phyloP scores from a whole-genome alignment of 2,329 filamentous ascomycete genomes.

The Phialemonium atrogriseum region DNA sequence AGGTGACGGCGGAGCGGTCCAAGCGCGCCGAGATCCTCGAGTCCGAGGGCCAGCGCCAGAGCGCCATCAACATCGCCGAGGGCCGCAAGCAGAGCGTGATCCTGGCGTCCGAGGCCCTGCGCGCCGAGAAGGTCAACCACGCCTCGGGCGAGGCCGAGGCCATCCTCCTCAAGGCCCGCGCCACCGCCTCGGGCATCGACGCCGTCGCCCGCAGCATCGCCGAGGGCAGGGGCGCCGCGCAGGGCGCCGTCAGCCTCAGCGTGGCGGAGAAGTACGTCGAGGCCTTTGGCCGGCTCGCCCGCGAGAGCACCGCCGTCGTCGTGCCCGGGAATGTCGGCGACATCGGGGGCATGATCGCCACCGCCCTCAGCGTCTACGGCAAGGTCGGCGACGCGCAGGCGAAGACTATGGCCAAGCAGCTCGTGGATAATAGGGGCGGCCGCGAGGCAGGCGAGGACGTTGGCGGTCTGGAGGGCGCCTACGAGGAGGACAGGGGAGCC shows the following conservation, averaged over 20 bases:
- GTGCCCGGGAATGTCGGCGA: slow-evolving; percentile 96
- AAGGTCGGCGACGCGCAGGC: slow-evolving; percentile 80
- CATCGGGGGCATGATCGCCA: slow-evolving; percentile 93
- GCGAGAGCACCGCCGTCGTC: slow-evolving; percentile 90
- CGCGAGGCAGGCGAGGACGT: slow-evolving; percentile 9
- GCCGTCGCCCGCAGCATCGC: slow-evolving; percentile 71
- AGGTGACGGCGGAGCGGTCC: slow-evolving; percentile 93
- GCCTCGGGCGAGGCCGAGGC: slow-evolving; percentile 91
- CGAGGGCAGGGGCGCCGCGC: slow-evolving; percentile 65
- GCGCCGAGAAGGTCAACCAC: slow-evolving; percentile 85
- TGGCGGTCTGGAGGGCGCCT: slow-evolving; percentile 10
- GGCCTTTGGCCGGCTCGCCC: slow-evolving; percentile 84
- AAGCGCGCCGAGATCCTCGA: slow-evolving; percentile 98
- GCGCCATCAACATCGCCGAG: slow-evolving; percentile 97
- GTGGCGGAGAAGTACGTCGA: slow-evolving; percentile 97
- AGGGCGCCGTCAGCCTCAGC: slow-evolving; percentile 74
- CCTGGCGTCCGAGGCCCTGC: slow-evolving; percentile 84
- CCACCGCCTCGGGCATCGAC: slow-evolving; percentile 83
- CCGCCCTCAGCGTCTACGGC: slow-evolving; percentile 88
- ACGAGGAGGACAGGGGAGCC: slow-evolving; percentile 11
- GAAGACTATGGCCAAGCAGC: slow-evolving; percentile 51
- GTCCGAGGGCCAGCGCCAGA: slow-evolving; percentile 92
- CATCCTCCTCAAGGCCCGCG: slow-evolving; percentile 75
- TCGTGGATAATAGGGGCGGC: slow-evolving; percentile 24
- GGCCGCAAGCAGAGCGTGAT: slow-evolving; percentile 96